These are phyloP conservation scores for Botrytis squamosa DNA, from an alignment of 2,329 filamentous ascomycete genomes.

Conservation along the genomic window DNA sequence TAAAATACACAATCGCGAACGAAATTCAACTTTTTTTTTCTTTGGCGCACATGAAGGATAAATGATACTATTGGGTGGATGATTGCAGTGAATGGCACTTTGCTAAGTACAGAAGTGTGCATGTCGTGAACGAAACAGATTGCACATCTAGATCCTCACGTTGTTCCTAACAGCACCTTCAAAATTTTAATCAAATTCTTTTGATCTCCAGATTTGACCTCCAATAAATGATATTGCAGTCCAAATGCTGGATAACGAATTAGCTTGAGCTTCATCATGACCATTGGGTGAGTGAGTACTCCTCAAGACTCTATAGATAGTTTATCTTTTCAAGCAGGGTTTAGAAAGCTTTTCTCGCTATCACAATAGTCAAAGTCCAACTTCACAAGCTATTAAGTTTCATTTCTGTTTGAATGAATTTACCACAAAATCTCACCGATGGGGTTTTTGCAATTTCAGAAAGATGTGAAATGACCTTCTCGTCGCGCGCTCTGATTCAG, in stretches of 20 bases:
- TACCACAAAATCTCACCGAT: neutral
- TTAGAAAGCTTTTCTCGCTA: neutral
- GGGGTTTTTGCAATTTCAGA: too few species aligned
- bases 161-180: neutral
- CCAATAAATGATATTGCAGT: neutral
- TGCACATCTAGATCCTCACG: neutral
- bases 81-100: neutral
- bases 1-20: neutral
- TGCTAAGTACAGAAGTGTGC: neutral
- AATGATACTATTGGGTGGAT: neutral
- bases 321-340: neutral
- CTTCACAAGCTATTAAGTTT: neutral
- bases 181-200: neutral
- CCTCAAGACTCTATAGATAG: neutral
- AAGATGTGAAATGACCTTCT: neutral
- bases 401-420: neutral
- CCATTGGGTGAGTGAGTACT: neutral
- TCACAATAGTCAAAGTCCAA: neutral
- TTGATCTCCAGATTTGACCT: neutral
- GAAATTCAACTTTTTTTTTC: neutral
- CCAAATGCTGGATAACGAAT: neutral
- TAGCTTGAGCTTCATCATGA: neutral
- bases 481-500: neutral
- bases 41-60: neutral
- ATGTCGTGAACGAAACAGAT: neutral